A percentile compares a stretch with the other conserved stretches of the same genome.
These are phyloP conservation scores for Xylariaceae sp. DNA, from an alignment of 2,329 filamentous ascomycete species.

Conservation along the genomic window DNA sequence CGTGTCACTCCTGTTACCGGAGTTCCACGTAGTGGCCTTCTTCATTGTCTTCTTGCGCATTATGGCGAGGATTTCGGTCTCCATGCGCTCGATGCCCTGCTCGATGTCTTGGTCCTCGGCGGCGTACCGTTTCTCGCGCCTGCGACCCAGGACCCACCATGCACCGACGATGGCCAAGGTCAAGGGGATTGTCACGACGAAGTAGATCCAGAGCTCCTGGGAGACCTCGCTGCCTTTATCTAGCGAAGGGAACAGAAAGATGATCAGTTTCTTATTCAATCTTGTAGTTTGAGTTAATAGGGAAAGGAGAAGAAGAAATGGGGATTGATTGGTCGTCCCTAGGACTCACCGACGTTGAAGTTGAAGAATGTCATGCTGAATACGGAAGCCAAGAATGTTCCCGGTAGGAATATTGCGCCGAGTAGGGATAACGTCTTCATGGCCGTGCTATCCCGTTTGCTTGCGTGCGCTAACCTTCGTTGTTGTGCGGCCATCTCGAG, in stretches of 20 bases:
- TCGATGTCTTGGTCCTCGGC: slow-evolving; percentile 60
- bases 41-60: slow-evolving; percentile 64
- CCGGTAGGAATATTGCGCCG: slow-evolving; percentile 68
- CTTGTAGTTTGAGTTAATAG: neutral
- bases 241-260: neutral
- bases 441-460: slow-evolving; percentile 67
- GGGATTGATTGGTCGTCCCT: neutral
- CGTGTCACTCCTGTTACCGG: slow-evolving; percentile 29
- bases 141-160: slow-evolving; percentile 62
- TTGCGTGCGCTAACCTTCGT: slow-evolving; percentile 63
- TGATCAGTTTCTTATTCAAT: slow-evolving; percentile 5
- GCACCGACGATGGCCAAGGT: slow-evolving; percentile 60
- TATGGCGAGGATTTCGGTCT: slow-evolving; percentile 62
- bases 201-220: slow-evolving; percentile 67
- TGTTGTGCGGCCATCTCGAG: slow-evolving; percentile 68
- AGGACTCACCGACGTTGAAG: slow-evolving; percentile 55
- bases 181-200: slow-evolving; percentile 64
- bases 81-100: slow-evolving; percentile 62
- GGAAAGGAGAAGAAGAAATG: neutral
- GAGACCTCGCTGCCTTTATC: slow-evolving; percentile 53
- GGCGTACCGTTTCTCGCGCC: slow-evolving; percentile 56
- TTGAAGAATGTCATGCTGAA: slow-evolving; percentile 74
- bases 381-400: slow-evolving; percentile 67
- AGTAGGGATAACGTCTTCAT: slow-evolving; percentile 72
- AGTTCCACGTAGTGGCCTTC: slow-evolving; percentile 62